Percentiles rank a stretch among this genome's conserved stretches.
These are phyloP conservation scores for Lentinula edodes DNA, from an alignment of 768 basidiomycete species.

Conservation along the genomic window DNA sequence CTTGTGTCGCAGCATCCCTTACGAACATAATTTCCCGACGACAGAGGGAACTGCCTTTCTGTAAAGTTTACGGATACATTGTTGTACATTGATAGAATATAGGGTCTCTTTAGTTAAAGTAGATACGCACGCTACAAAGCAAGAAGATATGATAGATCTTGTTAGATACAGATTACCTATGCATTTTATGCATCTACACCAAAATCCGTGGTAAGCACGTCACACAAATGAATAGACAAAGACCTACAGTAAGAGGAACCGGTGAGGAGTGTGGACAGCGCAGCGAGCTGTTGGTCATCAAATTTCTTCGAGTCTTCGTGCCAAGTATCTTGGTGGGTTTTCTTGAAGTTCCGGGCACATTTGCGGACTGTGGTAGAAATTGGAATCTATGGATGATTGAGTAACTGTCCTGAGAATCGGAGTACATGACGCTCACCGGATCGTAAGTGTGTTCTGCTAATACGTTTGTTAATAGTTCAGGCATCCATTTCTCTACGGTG, in stretches of 20 bases:
- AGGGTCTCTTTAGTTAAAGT: neutral
- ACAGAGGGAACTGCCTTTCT: neutral
- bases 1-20: neutral
- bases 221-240: neutral
- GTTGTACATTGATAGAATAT: neutral
- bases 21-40: neutral
- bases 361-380: conserved; percentile 80
- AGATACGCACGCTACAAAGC: neutral
- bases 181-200: conserved; percentile 9
- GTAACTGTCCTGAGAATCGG: conserved; percentile 4
- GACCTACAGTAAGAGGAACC: conserved; percentile 79
- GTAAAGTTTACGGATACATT: neutral
- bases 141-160: neutral
- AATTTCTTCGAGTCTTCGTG: conserved; percentile 85
- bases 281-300: conserved; percentile 76
- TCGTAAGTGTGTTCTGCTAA: conserved; percentile 83
- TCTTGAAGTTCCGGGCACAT: conserved; percentile 76
- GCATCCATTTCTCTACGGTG: conserved; percentile 93
- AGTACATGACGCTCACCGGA: conserved; percentile 42
- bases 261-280: conserved; percentile 77
- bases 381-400: conserved; percentile 47
- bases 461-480: conserved; percentile 71
- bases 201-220: neutral
- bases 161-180: neutral
- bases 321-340: conserved; percentile 87